Conservation (phyloP, 129 eudicot genomes). For the Lactuca sativa region DNA sequence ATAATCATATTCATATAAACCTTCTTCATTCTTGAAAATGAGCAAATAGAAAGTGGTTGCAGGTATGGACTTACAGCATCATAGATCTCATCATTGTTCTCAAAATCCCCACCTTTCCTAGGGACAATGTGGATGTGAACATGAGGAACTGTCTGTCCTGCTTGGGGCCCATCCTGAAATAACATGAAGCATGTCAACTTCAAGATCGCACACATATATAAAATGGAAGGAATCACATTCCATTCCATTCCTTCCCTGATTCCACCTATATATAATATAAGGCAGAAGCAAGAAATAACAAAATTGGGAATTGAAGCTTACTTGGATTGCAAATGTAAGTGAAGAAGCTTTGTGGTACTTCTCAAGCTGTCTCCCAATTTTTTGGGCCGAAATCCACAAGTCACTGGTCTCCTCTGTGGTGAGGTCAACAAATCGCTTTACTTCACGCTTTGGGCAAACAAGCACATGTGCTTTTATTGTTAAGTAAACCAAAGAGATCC, state of each 20-base stretch:
- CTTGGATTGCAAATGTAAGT: conserved; percentile 84
- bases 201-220: background rate
- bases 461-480: conserved; percentile 74
- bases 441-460: conserved; percentile 93
- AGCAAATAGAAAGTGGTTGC: background rate
- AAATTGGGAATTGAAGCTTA: conserved; percentile 31
- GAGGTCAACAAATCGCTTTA: conserved; percentile 84
- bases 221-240: background rate
- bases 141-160: conserved; percentile 95
- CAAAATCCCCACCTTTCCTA: conserved; percentile 78
- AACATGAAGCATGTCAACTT: background rate
- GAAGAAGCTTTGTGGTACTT: conserved; percentile 85
- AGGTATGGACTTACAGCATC: conserved; percentile 69
- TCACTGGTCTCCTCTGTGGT: conserved; percentile 76
- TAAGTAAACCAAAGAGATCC: conserved; percentile 53
- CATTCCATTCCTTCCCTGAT: too few species aligned
- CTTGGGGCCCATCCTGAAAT: conserved; percentile 89
- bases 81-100: conserved; percentile 88
- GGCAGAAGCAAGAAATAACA: conserved; percentile 16
- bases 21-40: background rate
- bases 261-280: too few species aligned
- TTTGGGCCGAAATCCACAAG: conserved; percentile 84
- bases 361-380: conserved; percentile 78
- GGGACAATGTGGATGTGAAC: conserved; percentile 94
- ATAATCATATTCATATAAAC: background rate